Conservation (phyloP, 2,329 filamentous ascomycete genomes). For the Stagonosporopsis vannaccii region DNA sequence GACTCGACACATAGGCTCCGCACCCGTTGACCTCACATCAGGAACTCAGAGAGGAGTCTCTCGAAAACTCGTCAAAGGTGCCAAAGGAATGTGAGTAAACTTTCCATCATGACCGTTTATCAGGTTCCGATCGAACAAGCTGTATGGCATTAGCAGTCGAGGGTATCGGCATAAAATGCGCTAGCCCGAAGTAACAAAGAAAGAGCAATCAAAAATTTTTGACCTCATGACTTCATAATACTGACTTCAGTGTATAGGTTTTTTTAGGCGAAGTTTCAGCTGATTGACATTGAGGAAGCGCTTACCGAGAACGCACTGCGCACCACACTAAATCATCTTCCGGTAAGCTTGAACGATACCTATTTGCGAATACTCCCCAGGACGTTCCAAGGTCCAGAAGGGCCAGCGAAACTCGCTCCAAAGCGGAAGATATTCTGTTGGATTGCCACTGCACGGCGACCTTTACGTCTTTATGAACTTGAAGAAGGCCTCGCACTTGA, state of each 20-base stretch:
- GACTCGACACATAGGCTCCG: background rate
- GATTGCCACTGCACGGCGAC: constrained; percentile 26
- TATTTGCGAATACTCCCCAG: background rate
- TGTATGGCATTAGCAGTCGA: too few species aligned
- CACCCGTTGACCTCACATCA: background rate
- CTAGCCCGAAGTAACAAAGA: too few species aligned
- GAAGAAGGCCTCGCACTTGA: constrained; percentile 28
- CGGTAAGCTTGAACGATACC: constrained; percentile 33
- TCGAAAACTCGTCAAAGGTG: constrained; percentile 15
- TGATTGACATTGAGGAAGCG: constrained; percentile 37
- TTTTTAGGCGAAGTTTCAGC: constrained; percentile 44
- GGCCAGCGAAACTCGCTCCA: constrained; percentile 9
- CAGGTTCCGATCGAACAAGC: too few species aligned
- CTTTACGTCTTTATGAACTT: constrained; percentile 26
- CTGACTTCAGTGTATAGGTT: constrained; percentile 31
- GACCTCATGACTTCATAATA: too few species aligned
- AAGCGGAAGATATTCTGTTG: constrained; percentile 24
- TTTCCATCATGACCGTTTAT: too few species aligned
- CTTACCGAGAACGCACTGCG: constrained; percentile 33
- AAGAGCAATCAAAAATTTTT: too few species aligned
- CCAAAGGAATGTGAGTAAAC: constrained; percentile 28
- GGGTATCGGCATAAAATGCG: too few species aligned
- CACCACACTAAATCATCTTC: constrained; percentile 30
- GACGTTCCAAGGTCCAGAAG: background rate
- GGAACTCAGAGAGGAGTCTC: constrained; percentile 13